These are phyloP conservation scores for Apiospora rasikravindrae DNA, from an alignment of 2,329 filamentous ascomycete genomes.

Conservation along the genomic window DNA sequence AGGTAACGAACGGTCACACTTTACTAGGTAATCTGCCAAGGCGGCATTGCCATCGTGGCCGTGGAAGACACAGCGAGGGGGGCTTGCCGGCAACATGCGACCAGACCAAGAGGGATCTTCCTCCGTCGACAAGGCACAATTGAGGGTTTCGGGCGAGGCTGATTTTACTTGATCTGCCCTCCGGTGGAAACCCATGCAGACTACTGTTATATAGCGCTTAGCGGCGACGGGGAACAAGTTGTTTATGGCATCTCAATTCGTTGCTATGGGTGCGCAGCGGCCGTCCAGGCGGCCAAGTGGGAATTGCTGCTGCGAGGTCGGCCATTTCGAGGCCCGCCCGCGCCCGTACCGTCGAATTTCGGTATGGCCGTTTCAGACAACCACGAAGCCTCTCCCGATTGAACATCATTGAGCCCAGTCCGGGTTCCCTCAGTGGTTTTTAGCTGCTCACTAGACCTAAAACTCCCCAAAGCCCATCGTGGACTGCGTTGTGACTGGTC, in stretches of 20 bases:
- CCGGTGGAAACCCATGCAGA: slow-evolving; percentile 12
- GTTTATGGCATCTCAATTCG: slow-evolving; percentile 17
- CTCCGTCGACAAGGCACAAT: background rate
- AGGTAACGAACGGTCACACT: slow-evolving; percentile 1
- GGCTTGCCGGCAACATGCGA: background rate
- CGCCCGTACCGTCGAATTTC: background rate
- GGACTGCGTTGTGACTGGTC: background rate
- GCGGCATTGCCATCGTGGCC: background rate
- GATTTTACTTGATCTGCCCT: background rate
- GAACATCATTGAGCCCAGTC: background rate
- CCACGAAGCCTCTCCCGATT: background rate
- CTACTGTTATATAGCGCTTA: slow-evolving; percentile 17
- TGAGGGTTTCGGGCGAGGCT: background rate
- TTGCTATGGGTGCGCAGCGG: slow-evolving; percentile 14
- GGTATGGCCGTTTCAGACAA: slow-evolving; percentile 11
- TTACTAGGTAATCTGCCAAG: background rate
- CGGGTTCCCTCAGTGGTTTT: slow-evolving; percentile 5
- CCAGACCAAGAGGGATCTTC: too few species aligned
- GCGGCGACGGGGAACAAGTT: background rate
- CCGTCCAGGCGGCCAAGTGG: slow-evolving; percentile 8
- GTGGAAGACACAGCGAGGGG: background rate
- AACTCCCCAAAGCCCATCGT: background rate
- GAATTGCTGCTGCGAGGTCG: background rate
- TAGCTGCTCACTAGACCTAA: background rate
- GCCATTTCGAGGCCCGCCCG: background rate